Base-by-base conservation (phyloP, 441 rosid species). In the Pelargonium cotyledonis region DNA sequence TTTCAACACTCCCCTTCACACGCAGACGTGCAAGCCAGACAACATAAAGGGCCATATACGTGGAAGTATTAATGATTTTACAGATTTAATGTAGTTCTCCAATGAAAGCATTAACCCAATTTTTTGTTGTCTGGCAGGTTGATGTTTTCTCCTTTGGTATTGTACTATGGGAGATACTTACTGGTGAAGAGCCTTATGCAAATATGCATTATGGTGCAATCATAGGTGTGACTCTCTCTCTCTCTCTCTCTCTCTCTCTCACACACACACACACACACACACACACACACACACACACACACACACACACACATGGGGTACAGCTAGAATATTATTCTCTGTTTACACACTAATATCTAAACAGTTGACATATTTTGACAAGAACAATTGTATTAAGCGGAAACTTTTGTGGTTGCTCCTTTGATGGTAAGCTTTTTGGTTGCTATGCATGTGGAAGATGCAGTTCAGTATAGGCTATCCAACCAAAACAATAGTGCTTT, bases 61-160 rank as follows among this genome's bases (percentile, higher is more conserved):
- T 31, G 35, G 35, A 2, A 2, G n/a, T n/a, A n/a, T n/a, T 16
- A 7, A 55, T 8, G 29, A 57, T 7, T 19, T 57, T 26, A 57
- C 55, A 49, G n/a, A 49, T 49, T 6, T 49, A 14, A 29, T 57
- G 16, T 6, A 16, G 18, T 53, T 53, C 60, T 53, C 12, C 29
- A 29, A 57, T 16, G 62, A 15, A 53, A 8, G 12, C 12, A 23
- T 61, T 61, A 21, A 60, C 64, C 15, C 38, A 60, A 23, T 61
- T 26, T 38, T 23, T 23, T 26, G 63, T 31, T 26, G 65, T 26
- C 8, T 61, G 40, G 38, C 68, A 88, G 90, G 90, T 88, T 18
- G 93, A 85, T 68, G 90, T 88, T 72, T 88, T 88, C 80, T 88
- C 93, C 49, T 85, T 79, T 47, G 88, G 93, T 63, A 84, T 88